Evolutionary conservation across 1,139 yeast species (phyloP).

Genomic region (Suhomyces wounanorum): DNA sequence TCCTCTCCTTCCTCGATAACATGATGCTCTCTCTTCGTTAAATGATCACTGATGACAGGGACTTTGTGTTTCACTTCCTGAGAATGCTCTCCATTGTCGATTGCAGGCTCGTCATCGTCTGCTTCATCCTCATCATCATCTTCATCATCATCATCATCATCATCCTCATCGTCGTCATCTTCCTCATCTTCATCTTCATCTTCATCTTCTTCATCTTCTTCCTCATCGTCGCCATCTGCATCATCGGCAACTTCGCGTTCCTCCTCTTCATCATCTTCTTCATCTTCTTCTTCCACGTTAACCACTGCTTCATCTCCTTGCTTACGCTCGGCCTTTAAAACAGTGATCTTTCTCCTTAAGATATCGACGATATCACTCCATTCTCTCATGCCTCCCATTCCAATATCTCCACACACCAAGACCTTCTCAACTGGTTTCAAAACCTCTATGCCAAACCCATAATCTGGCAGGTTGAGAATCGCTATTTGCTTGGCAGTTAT

Average conservation of each 20-base stretch:
- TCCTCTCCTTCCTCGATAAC: constrained; percentile 15
- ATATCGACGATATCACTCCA: constrained; percentile 91
- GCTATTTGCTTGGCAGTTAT: constrained; percentile 81
- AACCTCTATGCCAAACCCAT: constrained; percentile 63
- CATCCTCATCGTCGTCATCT: constrained; percentile 31
- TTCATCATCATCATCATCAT: constrained; percentile 25
- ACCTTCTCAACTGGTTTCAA: constrained; percentile 93
- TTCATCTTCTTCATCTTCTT: constrained; percentile 39
- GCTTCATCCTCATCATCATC: neutral
- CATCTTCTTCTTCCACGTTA: constrained; percentile 26
- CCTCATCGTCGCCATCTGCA: constrained; percentile 40
- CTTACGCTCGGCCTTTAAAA: constrained; percentile 34
- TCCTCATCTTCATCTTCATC: constrained; percentile 40
- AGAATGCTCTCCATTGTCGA: constrained; percentile 9
- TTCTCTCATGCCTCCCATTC: constrained; percentile 98
- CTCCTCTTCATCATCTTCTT: constrained; percentile 28
- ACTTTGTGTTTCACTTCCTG: neutral
- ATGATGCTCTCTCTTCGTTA: constrained; percentile 8
- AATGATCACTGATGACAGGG: neutral
- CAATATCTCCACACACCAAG: constrained; percentile 92
- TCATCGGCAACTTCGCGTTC: constrained; percentile 36
- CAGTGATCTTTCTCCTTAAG: constrained; percentile 54
- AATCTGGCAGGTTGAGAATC: constrained; percentile 47
- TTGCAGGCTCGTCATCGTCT: constrained; percentile 6
- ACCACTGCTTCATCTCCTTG: constrained; percentile 26